Evolutionary conservation across 768 basidiomycete species (phyloP).

Genomic region (Lactifluus pinguis): DNA sequence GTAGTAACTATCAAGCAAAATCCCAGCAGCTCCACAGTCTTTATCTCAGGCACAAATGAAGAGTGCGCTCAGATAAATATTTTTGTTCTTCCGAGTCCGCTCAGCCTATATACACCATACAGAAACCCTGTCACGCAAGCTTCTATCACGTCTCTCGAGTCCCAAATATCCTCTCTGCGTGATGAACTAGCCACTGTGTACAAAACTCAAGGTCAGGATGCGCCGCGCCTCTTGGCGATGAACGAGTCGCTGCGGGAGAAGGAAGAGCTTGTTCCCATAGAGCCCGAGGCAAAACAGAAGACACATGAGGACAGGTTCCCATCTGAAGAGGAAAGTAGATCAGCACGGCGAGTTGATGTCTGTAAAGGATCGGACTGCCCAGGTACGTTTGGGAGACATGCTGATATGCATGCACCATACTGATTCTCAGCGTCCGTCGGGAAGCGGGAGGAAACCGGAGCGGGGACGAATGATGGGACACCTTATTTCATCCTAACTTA

Average conservation of each 20-base stretch:
- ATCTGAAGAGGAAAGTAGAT: constrained; percentile 67
- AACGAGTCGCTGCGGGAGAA: constrained; percentile 92
- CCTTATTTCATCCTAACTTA: too few species aligned
- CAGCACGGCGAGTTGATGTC: constrained; percentile 79
- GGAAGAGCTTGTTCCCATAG: too few species aligned
- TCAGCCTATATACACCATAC: constrained; percentile 4
- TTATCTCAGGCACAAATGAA: constrained; percentile 52
- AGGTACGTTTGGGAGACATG: constrained; percentile 40
- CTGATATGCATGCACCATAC: not conserved
- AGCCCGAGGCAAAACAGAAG: too few species aligned
- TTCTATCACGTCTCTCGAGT: constrained; percentile 86
- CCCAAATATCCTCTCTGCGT: constrained; percentile 84
- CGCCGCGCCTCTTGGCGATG: constrained; percentile 86
- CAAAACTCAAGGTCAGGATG: constrained; percentile 93
- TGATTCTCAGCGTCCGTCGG: constrained; percentile 40
- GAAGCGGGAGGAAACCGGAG: constrained; percentile 51
- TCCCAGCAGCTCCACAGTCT: constrained; percentile 52
- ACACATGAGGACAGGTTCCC: too few species aligned
- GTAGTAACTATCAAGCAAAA: constrained; percentile 63
- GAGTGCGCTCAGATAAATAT: constrained; percentile 47
- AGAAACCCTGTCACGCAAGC: constrained; percentile 83
- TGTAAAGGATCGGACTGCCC: constrained; percentile 82
- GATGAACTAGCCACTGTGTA: constrained; percentile 92
- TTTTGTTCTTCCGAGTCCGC: constrained; percentile 26
- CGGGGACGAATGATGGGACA: constrained; percentile 62